Evolutionary conservation across 225 moss, liverwort and hornwort species (phyloP), one percentile per base, ranked within the genome.

Genomic region (Physcomitrium patens): DNA sequence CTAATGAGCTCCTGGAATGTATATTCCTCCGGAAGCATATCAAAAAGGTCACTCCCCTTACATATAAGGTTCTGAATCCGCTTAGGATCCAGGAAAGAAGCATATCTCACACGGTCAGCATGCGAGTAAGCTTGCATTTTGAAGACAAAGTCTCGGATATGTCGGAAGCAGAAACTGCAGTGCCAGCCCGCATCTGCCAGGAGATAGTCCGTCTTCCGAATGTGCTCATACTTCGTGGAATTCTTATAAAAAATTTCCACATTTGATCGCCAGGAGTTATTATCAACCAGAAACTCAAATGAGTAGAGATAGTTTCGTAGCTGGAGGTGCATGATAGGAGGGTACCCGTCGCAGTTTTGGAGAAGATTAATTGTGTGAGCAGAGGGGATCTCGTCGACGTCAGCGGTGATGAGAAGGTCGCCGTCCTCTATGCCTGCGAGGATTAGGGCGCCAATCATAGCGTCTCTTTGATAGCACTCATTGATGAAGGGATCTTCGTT

Each of bases 181-280:
- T 95, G 94, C 94, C 91, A 95, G 45, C 94, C 94, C 24, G 94
- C 91, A 58, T 95, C 92, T 1, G 89, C 92, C 16, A 92, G 20
- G 44, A 95, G 76, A n/a, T 67, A 80, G 31, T 95, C 86, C 27
- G 84, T 83, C 65, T 80, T 78, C 28, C 94, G 81, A 20, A 57
- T 71, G 71, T 90, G 94, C 0, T 77, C 10, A 49, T 92, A 94
- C 0, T 37, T 37, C 31, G 58, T 56, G 16, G 89, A 77, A 2
- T 19, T 18, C 8, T 72, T 72, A 45, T 80, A 27, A 24, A 80
- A 86, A 50, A 89, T 57, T 68, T 92, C 89, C 1, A 84, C 83
- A 17, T 77, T 87, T 0, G 91, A 90, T 65, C 92, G 86, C 94
- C 92, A 92, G 60, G 76, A 85, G 23, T 81, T 85, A 47, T 72